Evolutionary conservation across 2,329 filamentous ascomycete genomes (phyloP).

Genomic region (Arthroderma sp.): DNA sequence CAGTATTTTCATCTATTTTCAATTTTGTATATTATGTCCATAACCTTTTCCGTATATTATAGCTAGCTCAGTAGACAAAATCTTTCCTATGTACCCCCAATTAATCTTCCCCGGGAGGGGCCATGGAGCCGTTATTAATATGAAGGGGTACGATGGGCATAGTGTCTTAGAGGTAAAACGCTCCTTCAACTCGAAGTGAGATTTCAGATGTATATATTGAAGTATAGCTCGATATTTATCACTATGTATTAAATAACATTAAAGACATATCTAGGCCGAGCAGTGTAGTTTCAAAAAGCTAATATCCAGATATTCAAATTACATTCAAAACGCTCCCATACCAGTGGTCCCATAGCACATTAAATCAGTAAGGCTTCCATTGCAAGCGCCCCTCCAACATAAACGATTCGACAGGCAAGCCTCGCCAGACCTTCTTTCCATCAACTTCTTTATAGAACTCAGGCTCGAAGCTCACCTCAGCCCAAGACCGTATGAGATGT

Average conservation of each 20-base stretch:
- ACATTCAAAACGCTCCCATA: too few relatives aligned
- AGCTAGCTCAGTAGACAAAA: too few relatives aligned
- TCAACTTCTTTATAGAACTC: constrained; percentile 21
- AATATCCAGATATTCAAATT: neutral
- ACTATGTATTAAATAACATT: neutral
- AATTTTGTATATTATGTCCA: neutral
- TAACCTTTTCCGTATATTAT: neutral
- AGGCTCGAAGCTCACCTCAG: constrained; percentile 31
- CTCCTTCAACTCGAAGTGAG: too few relatives aligned
- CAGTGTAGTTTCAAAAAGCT: too few relatives aligned
- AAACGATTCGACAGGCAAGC: constrained; percentile 33
- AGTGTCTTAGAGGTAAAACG: too few relatives aligned
- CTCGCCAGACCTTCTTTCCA: constrained; percentile 23
- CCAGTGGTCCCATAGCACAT: constrained; percentile 1
- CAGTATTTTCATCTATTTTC: neutral
- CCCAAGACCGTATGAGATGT: constrained; percentile 32
- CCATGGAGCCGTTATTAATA: too few relatives aligned
- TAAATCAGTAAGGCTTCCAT: neutral
- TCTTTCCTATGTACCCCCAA: too few relatives aligned
- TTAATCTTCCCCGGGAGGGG: too few relatives aligned
- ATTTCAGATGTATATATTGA: too few relatives aligned
- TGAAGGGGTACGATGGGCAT: too few relatives aligned
- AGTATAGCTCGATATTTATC: too few relatives aligned
- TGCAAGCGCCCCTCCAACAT: constrained; percentile 17
- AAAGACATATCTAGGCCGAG: too few relatives aligned